Evolutionary conservation across 306 rosid species (phyloP).

Genomic region (Fragaria vesca): DNA sequence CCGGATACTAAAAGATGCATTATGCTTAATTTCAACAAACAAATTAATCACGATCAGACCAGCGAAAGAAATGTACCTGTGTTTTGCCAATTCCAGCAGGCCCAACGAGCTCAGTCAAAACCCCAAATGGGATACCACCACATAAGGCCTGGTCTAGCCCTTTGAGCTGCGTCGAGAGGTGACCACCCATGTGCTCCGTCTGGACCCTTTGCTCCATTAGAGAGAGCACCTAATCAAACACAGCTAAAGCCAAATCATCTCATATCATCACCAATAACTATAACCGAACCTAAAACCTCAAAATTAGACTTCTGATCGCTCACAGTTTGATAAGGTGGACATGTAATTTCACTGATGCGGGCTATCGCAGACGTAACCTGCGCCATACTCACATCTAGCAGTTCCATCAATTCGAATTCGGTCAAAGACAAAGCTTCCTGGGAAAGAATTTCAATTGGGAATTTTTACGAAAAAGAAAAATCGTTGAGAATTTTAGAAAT

Average conservation of each 20-base stretch:
- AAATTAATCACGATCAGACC: neutral
- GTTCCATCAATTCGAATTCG: conserved; percentile 85
- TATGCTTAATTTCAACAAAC: neutral
- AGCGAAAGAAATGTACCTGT: conserved; percentile 40
- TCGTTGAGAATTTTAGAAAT: neutral
- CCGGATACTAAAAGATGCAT: neutral
- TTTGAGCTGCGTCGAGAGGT: conserved; percentile 74
- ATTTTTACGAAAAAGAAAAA: neutral
- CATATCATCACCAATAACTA: conserved; percentile 11
- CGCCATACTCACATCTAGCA: conserved; percentile 69
- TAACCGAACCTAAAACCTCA: neutral
- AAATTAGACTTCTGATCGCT: neutral
- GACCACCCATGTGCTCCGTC: conserved; percentile 68
- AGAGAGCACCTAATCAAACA: conserved; percentile 48
- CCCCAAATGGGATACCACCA: conserved; percentile 91
- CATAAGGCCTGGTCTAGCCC: conserved; percentile 86
- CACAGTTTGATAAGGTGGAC: conserved; percentile 91
- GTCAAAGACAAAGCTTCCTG: conserved; percentile 82
- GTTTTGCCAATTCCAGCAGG: conserved; percentile 96
- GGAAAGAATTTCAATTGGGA: neutral
- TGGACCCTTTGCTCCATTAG: conserved; percentile 68
- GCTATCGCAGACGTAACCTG: conserved; percentile 64
- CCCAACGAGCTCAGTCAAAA: conserved; percentile 93
- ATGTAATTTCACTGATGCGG: conserved; percentile 72
- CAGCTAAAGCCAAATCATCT: conserved; percentile 28